Base-by-base conservation (phyloP, 495 filamentous ascomycete genomes). In the Penicillium roqueforti region DNA sequence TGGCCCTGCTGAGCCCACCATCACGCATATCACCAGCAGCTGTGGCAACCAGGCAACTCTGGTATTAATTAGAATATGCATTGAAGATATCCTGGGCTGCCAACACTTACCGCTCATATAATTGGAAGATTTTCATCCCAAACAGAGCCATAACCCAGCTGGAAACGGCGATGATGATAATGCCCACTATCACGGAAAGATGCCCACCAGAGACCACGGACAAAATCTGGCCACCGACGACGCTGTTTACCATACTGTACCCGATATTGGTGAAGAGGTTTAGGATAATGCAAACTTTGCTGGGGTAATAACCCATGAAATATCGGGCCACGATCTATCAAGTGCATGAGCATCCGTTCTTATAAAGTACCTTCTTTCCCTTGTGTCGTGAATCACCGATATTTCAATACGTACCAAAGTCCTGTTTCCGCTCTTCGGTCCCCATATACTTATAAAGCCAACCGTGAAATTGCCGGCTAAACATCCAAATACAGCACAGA, bases 291-390 rank as follows among this genome's bases (percentile, higher is more conserved):
- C 85, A 81, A 9, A 89, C 56, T 68, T 88, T 90, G 41, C 80
- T 79, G 1, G 88, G 87, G 70, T 84, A 89, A 69, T 86, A 91
- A 6, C 88, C 88, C 85, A 91, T 90, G 44, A 83, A 81, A 62
- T 85, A 90, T 6, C 87, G 79, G 5, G 82, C 72, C 37, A 88
- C 78, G 39, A 91, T 82, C 83, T 85, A 60, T 41, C 19, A 31
- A 19, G 28, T 8, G 10, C 1, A 52, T 66, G 5, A 66, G 49
- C 28, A 44, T 23, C 38, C n/a, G 29, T 32, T 14, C 10, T 13
- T 5, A 4, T 11, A 13, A 31, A 31, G 29, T 14, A 32, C 11
- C 11, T 32, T 32, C 11, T 5, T 34, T 32, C 3, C 9, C 23
- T 18, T 42, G 10, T 10, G 14, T 9, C 18, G 11, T 22, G 13